A percentile compares a stretch with the other conserved stretches of the same genome.
phyloP scores from a whole-genome alignment of 2,329 filamentous ascomycete species.

The Fusarium drepaniforme region DNA sequence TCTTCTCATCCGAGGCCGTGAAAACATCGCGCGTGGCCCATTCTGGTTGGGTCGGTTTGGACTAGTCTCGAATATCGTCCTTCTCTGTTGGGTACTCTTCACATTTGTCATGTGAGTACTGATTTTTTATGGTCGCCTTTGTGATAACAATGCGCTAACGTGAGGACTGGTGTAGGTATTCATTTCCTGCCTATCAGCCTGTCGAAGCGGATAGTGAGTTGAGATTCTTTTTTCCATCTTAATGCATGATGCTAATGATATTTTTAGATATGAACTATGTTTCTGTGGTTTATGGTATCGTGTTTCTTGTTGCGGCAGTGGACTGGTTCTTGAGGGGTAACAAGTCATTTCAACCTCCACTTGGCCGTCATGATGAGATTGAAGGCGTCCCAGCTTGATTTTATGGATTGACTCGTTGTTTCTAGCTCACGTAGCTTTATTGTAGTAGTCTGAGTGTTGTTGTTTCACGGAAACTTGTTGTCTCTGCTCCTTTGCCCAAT shows the following conservation, averaged over 20 bases:
- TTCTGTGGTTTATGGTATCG: neutral
- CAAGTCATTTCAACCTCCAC: neutral
- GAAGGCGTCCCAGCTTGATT: neutral
- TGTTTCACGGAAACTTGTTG: neutral
- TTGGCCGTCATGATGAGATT: neutral
- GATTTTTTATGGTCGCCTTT: neutral
- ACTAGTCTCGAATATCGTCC: conserved; percentile 10
- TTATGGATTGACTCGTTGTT: neutral
- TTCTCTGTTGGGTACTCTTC: conserved; percentile 8
- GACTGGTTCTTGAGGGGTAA: neutral
- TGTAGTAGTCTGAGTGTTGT: too few species aligned
- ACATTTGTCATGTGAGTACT: conserved; percentile 9
- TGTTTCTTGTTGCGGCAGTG: neutral
- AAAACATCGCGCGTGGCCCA: conserved; percentile 1
- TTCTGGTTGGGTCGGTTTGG: conserved; percentile 14
- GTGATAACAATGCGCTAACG: neutral
- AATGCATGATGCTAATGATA: neutral
- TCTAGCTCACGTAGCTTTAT: too few species aligned
- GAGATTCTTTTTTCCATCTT: neutral
- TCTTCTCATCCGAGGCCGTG: conserved; percentile 8
- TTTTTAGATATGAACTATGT: neutral
- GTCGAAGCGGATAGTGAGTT: neutral
- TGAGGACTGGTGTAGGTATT: neutral
- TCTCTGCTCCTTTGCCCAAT: neutral
- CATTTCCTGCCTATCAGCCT: neutral